These are phyloP conservation scores for Plasmodium reichenowi DNA, from an alignment of 169 alveolate genomes.

Conservation along the genomic window DNA sequence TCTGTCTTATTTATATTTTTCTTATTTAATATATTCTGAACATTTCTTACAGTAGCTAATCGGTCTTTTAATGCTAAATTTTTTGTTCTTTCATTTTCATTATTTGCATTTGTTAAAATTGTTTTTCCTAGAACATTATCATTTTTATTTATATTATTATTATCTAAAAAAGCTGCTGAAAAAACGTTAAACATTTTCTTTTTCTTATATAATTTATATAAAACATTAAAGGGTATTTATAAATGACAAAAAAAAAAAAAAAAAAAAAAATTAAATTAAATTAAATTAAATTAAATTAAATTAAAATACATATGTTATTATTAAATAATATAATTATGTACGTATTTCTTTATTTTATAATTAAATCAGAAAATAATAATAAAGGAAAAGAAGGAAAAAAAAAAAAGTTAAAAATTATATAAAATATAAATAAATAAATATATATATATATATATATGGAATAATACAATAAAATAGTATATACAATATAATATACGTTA, in stretches of 20 bases:
- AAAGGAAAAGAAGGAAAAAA: no score
- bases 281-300: no score
- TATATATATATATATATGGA: no score
- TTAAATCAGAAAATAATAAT: no score
- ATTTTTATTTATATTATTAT: constrained; percentile 48
- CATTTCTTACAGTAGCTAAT: constrained; percentile 74
- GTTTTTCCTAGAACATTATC: constrained; percentile 25
- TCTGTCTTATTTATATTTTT: constrained; percentile 68
- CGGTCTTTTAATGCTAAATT: constrained; percentile 68
- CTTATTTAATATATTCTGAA: constrained; percentile 57
- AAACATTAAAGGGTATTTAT: constrained; percentile 7
- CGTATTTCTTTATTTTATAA: no score
- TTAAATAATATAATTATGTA: no score
- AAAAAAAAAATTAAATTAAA: no score
- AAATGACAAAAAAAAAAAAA: background rate
- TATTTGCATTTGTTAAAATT: constrained; percentile 52
- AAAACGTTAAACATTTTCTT: constrained; percentile 74
- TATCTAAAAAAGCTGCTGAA: constrained; percentile 74
- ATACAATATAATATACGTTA: no score
- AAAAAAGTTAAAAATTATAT: no score
- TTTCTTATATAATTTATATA: constrained; percentile 18
- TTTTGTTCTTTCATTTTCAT: constrained; percentile 72
- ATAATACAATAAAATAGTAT: no score
- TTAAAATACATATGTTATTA: no score
- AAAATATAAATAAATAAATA: no score